These are phyloP conservation scores for Mycena filopes DNA, from an alignment of 768 basidiomycete genomes.

Conservation along the genomic window DNA sequence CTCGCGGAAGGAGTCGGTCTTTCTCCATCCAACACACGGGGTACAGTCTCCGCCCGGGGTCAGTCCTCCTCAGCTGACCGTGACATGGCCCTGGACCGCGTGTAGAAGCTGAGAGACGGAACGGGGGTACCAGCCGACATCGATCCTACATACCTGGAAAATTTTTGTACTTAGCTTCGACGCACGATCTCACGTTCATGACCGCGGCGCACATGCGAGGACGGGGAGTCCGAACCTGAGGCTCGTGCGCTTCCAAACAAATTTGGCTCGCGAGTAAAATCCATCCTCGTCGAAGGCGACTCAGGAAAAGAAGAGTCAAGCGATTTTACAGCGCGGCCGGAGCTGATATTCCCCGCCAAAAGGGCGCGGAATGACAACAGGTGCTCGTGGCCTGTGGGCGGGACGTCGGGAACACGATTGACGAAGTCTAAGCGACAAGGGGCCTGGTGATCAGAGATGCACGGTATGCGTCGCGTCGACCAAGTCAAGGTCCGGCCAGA, in stretches of 20 bases:
- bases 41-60: too few relatives aligned
- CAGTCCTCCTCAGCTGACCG: too few relatives aligned
- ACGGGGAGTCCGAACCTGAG: too few relatives aligned
- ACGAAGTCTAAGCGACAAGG: constrained; percentile 26
- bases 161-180: background rate
- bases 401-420: background rate
- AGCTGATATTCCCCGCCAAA: constrained; percentile 2
- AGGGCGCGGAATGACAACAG: constrained; percentile 1
- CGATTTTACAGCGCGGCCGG: background rate
- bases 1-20: background rate
- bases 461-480: too few relatives aligned
- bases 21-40: constrained; percentile 18
- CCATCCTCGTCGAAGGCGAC: background rate
- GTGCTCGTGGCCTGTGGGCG: background rate
- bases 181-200: constrained; percentile 5
- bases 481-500: constrained; percentile 24
- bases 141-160: constrained; percentile 1
- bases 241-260: background rate
- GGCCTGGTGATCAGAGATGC: constrained; percentile 25
- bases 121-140: constrained; percentile 18
- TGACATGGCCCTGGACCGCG: constrained; percentile 23
- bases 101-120: too few relatives aligned
- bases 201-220: constrained; percentile 22
- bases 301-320: background rate
- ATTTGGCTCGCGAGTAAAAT: background rate